phyloP scores from a whole-genome alignment of 257 asterid species.

The Nyctanthes arbortristis region DNA sequence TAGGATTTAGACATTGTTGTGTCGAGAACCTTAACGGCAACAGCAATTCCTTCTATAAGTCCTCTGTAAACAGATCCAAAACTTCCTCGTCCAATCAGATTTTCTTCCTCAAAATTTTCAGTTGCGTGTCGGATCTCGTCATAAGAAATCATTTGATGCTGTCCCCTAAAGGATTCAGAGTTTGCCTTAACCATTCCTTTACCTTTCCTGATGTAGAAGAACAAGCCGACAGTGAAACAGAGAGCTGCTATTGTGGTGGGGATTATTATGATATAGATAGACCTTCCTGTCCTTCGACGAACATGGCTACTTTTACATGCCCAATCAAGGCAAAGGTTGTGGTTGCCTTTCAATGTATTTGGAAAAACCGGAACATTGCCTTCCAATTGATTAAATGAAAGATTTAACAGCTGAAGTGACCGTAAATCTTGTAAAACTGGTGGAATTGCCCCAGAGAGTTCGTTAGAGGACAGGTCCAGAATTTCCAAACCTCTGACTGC shows the following conservation, averaged over 20 bases:
- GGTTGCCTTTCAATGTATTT: slow-evolving; percentile 40
- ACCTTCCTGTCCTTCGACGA: slow-evolving; percentile 15
- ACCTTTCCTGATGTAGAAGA: slow-evolving; percentile 28
- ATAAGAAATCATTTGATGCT: slow-evolving; percentile 43
- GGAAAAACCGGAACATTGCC: slow-evolving; percentile 57
- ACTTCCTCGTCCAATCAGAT: slow-evolving; percentile 52
- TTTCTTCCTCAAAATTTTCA: slow-evolving; percentile 39
- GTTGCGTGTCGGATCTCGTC: slow-evolving; percentile 57
- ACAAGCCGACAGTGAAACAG: slow-evolving; percentile 21
- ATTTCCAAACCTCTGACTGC: slow-evolving; percentile 45
- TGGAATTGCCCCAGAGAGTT: slow-evolving; percentile 45
- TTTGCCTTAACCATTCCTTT: slow-evolving; percentile 1
- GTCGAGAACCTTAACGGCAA: slow-evolving; percentile 60
- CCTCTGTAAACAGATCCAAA: slow-evolving; percentile 63
- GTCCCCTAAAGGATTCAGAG: slow-evolving; percentile 22
- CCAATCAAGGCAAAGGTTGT: slow-evolving; percentile 32
- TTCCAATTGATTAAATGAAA: slow-evolving; percentile 52
- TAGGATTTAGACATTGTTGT: slow-evolving; percentile 18
- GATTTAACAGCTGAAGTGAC: slow-evolving; percentile 43
- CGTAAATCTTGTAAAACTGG: slow-evolving; percentile 29
- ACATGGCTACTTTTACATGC: slow-evolving; percentile 13
- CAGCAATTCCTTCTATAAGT: slow-evolving; percentile 24
- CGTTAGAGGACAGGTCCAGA: slow-evolving; percentile 60
- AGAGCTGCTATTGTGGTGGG: slow-evolving; percentile 19
- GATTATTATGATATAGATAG: slow-evolving; percentile 14